Percentiles rank a stretch among this genome's conserved stretches.
Evolutionary conservation across 345 rosid genomes (phyloP).

Genomic region (Viola odorata): DNA sequence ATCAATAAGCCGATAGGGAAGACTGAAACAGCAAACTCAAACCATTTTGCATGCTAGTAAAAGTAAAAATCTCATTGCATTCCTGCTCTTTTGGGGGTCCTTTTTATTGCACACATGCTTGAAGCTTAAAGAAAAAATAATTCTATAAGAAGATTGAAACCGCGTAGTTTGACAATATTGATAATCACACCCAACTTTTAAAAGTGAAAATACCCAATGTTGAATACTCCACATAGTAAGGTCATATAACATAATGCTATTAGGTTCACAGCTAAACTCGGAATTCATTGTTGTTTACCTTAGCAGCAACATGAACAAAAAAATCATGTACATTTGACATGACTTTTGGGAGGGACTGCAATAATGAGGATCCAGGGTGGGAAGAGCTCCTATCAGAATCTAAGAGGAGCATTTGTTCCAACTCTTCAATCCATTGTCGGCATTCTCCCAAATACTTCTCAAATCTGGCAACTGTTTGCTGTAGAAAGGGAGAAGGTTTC

Average conservation of each 20-base stretch:
- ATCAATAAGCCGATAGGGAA: neutral
- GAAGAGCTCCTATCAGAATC: conserved; percentile 61
- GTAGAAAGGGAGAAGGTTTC: conserved; percentile 82
- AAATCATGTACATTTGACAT: conserved; percentile 86
- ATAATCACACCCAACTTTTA: too few species aligned
- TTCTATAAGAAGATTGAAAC: too few species aligned
- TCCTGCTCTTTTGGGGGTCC: too few species aligned
- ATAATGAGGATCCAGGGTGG: conserved; percentile 44
- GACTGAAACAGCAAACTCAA: too few species aligned
- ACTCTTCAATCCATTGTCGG: conserved; percentile 85
- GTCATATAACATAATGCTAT: neutral
- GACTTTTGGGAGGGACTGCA: conserved; percentile 85
- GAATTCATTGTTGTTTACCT: conserved; percentile 43
- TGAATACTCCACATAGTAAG: neutral
- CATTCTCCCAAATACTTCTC: conserved; percentile 83
- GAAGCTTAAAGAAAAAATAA: too few species aligned
- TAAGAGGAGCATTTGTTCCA: conserved; percentile 77
- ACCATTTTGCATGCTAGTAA: too few species aligned
- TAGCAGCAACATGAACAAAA: conserved; percentile 94
- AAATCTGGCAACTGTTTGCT: conserved; percentile 74
- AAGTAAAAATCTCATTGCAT: too few species aligned
- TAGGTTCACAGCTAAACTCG: neutral
- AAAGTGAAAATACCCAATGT: too few species aligned
- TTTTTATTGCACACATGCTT: too few species aligned
- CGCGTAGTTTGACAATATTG: too few species aligned